Evolutionary conservation across 768 basidiomycete species (phyloP).

Genomic region (Gautieria morchelliformis): DNA sequence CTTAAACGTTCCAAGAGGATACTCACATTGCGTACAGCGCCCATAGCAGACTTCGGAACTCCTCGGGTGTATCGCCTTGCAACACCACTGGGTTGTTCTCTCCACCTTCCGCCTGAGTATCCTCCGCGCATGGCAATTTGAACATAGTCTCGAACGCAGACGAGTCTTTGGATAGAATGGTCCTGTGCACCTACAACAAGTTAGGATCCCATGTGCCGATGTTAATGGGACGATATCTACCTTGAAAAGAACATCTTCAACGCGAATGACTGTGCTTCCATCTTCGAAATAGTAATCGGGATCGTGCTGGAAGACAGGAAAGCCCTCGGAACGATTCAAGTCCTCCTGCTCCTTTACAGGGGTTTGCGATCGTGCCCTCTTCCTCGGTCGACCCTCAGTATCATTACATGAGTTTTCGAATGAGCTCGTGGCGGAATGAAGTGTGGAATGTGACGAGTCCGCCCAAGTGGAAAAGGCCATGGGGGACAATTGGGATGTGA

Average conservation of each 20-base stretch:
- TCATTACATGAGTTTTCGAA: too few species aligned
- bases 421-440: too few species aligned
- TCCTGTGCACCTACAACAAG: conserved; percentile 7
- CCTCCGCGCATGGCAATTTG: conserved; percentile 49
- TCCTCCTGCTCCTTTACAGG: too few species aligned
- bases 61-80: conserved; percentile 48
- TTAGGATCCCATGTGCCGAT: not conserved
- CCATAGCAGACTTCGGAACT: conserved; percentile 70
- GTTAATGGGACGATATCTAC: conserved; percentile 26
- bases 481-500: too few species aligned
- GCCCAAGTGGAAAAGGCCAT: too few species aligned
- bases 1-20: not conserved
- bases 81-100: conserved; percentile 60
- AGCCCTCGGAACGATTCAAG: too few species aligned
- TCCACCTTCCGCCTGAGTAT: conserved; percentile 40
- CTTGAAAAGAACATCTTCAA: conserved; percentile 60
- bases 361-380: too few species aligned
- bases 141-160: conserved; percentile 63
- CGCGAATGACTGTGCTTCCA: conserved; percentile 57
- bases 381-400: too few species aligned
- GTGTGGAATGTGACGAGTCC: too few species aligned
- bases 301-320: conserved; percentile 19
- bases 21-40: conserved; percentile 67
- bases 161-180: conserved; percentile 44
- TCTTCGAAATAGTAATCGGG: conserved; percentile 51